Base-by-base conservation (phyloP, 2,329 filamentous ascomycete species). In the Aspergillus pseudonomiae region DNA sequence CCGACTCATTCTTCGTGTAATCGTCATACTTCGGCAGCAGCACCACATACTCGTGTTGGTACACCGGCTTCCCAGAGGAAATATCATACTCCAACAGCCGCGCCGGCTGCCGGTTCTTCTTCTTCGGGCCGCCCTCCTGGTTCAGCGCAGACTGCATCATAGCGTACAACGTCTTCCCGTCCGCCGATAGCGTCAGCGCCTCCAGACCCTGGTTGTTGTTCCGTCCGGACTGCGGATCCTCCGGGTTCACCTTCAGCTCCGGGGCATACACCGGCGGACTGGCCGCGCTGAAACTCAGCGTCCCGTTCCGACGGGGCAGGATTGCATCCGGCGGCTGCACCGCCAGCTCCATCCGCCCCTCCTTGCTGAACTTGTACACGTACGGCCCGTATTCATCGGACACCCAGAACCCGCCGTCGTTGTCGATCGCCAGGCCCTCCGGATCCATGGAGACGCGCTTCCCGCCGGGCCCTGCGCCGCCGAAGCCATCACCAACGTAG, bases 151-250 rank as follows among this genome's bases (percentile, higher is more conserved):
- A 87, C 73, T 93, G 90, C 26, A 91, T 79, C 62, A 92, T 81
- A 1, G 85, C 84, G 71, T 86, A 92, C 12, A 92, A 79, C 2
- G 81, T 86, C 65, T 86, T 87, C 11, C 89, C 88, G 67, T 90
- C 86, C 0, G 83, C 80, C 4, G 85, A 87, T n/a, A 85, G 76
- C 0, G 88, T 89, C 56, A 93, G 76, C 0, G 87, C 89, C 75
- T 93, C 90, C 56, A 92, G 86, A n/a, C 90, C 90, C 73, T 91
- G 89, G 75, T 93, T 93, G 75, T 93, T 92, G 60, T 84, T 81
- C 24, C 90, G 85, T 14, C 90, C 90, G 0, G 84, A 84, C 1
- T 82, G 80, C 0, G 88, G 86, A 66, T 89, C 81, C 16, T 78
- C 81, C 0, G 89, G 89, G 3, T 74, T 76, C 2, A 86, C 81